These are phyloP conservation scores for Psilocybe subaeruginosa DNA, from an alignment of 768 basidiomycete genomes.

Conservation along the genomic window DNA sequence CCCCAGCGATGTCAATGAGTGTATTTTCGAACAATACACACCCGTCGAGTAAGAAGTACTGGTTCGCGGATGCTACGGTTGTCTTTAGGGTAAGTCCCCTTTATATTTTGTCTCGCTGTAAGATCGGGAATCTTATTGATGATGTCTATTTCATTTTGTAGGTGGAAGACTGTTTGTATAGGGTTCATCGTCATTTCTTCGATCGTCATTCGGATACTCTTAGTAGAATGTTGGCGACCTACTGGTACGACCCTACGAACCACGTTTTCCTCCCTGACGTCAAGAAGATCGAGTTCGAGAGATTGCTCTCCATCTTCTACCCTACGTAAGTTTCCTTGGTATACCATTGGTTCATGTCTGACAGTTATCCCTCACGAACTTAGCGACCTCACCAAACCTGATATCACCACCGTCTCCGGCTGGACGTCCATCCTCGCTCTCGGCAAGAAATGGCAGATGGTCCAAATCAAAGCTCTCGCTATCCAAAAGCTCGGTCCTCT, in stretches of 20 bases:
- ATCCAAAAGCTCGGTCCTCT: slow-evolving; percentile 29
- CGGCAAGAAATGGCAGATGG: slow-evolving; percentile 31
- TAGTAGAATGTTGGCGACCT: slow-evolving; percentile 16
- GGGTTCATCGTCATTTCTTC: slow-evolving; percentile 31
- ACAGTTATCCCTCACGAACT: not conserved
- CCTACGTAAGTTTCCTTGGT: slow-evolving; percentile 29
- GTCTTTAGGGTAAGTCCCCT: slow-evolving; percentile 19
- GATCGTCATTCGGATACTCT: slow-evolving; percentile 29
- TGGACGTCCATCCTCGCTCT: slow-evolving; percentile 40
- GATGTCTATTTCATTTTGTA: slow-evolving; percentile 6
- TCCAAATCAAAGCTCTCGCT: slow-evolving; percentile 32
- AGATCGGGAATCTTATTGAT: not conserved
- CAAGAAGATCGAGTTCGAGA: slow-evolving; percentile 38
- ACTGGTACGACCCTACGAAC: not conserved
- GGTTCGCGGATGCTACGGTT: slow-evolving; percentile 23
- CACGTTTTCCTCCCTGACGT: slow-evolving; percentile 35
- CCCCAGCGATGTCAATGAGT: not conserved
- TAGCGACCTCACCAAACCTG: slow-evolving; percentile 31
- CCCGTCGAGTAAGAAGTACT: slow-evolving; percentile 15
- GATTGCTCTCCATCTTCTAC: slow-evolving; percentile 35
- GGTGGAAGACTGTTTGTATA: slow-evolving; percentile 27
- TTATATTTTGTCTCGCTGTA: not conserved
- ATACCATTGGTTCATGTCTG: not conserved
- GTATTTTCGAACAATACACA: slow-evolving; percentile 1
- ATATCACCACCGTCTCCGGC: slow-evolving; percentile 34